Conservation (phyloP, 208 protist species). For the Entamoeba invadens region DNA sequence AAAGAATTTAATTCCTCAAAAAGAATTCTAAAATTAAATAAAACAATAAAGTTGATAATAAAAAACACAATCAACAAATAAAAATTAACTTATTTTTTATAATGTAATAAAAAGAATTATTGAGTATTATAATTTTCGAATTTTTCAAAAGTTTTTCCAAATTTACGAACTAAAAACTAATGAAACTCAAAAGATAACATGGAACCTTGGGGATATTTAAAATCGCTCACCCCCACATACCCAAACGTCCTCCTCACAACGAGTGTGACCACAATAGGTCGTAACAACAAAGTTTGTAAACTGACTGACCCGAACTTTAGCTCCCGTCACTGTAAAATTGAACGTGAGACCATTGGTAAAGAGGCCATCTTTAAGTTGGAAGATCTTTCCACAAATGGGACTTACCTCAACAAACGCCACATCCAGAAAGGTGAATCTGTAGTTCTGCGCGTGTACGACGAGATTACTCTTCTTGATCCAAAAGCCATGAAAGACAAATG, state of each 20-base stretch:
- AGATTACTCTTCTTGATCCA: neutral
- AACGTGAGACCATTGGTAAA: neutral
- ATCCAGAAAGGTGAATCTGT: neutral
- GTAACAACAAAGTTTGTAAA: neutral
- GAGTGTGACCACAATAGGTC: neutral
- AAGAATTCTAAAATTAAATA: too few species aligned
- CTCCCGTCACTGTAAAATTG: neutral
- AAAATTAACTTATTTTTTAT: too few species aligned
- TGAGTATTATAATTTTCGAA: too few species aligned
- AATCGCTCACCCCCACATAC: neutral
- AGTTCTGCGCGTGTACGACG: neutral
- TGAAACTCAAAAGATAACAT: too few species aligned
- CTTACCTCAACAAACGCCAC: neutral
- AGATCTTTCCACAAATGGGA: neutral
- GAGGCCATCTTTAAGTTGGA: neutral
- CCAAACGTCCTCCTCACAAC: neutral
- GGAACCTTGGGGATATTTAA: neutral
- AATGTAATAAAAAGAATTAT: too few species aligned
- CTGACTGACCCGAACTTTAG: neutral
- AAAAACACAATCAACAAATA: too few species aligned
- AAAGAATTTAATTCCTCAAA: too few species aligned
- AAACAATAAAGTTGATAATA: too few species aligned
- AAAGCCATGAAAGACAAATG: neutral
- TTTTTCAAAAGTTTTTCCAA: too few species aligned
- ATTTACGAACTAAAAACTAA: too few species aligned